Conservation (phyloP, 139 green algal species). For the Chloropicon primus region DNA sequence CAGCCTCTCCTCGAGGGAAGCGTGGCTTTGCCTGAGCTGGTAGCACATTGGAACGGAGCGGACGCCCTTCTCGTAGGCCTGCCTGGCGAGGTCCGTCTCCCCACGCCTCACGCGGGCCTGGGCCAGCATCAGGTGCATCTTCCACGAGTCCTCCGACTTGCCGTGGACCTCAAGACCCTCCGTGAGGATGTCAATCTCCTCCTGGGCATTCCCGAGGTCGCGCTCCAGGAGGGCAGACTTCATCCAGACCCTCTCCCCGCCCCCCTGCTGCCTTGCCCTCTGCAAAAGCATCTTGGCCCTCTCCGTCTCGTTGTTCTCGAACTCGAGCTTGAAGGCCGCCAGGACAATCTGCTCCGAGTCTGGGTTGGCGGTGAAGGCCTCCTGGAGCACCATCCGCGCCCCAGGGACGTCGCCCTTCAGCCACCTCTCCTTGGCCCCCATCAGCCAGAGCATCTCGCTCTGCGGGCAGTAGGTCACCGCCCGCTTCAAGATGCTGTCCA, state of each 20-base stretch:
- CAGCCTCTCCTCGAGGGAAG: slow-evolving; percentile 60
- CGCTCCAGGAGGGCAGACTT: slow-evolving; percentile 88
- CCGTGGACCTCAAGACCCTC: background rate
- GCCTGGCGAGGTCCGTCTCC: background rate
- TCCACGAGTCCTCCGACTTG: background rate
- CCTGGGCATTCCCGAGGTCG: slow-evolving; percentile 46
- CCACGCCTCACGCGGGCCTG: background rate
- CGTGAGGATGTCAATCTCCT: background rate
- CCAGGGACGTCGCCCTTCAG: slow-evolving; percentile 54
- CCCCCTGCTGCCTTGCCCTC: slow-evolving; percentile 1
- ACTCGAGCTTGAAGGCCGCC: slow-evolving; percentile 97
- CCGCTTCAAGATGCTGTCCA: slow-evolving; percentile 68
- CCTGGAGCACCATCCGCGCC: slow-evolving; percentile 60
- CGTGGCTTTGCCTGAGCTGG: slow-evolving; percentile 14
- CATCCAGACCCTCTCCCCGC: slow-evolving; percentile 86
- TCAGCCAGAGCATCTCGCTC: slow-evolving; percentile 92
- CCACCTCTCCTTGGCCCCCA: slow-evolving; percentile 95
- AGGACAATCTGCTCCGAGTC: slow-evolving; percentile 91
- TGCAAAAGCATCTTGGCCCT: slow-evolving; percentile 41
- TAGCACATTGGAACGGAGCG: background rate
- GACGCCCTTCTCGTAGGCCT: background rate
- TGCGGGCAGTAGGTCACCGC: slow-evolving; percentile 65
- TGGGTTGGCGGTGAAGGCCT: slow-evolving; percentile 66
- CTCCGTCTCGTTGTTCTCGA: slow-evolving; percentile 81
- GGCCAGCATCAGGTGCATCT: background rate